phyloP scores from a whole-genome alignment of 2,329 filamentous ascomycete genomes.

The Chaetomiaceae sp. region DNA sequence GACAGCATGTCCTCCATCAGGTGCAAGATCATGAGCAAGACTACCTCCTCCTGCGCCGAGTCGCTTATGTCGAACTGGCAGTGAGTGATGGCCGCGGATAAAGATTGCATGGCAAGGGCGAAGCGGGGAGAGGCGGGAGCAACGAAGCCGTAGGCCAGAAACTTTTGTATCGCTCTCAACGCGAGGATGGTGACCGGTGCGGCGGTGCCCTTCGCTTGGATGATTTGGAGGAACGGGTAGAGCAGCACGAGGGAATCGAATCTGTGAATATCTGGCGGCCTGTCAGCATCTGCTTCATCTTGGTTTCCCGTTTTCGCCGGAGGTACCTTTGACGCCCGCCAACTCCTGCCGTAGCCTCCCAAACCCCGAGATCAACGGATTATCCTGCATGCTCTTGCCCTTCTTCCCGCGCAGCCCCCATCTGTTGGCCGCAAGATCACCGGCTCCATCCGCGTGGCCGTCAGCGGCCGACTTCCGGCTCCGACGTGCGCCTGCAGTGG shows the following conservation, averaged over 20 bases:
- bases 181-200: constrained; percentile 95
- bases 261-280: constrained; percentile 64
- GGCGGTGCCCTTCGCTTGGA: constrained; percentile 91
- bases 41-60: constrained; percentile 89
- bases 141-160: constrained; percentile 92
- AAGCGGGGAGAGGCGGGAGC: constrained; percentile 80
- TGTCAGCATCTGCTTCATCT: constrained; percentile 26
- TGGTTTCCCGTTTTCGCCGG: background rate
- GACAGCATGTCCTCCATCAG: constrained; percentile 99
- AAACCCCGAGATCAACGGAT: constrained; percentile 93
- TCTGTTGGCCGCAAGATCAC: constrained; percentile 65
- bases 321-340: constrained; percentile 71
- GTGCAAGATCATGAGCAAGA: constrained; percentile 87
- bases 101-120: constrained; percentile 84
- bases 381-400: constrained; percentile 95
- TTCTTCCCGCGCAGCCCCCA: constrained; percentile 95
- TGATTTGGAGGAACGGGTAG: constrained; percentile 92
- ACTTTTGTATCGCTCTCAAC: constrained; percentile 89
- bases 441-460: constrained; percentile 38
- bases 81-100: constrained; percentile 93
- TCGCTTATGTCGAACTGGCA: constrained; percentile 97
- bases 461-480: constrained; percentile 39
- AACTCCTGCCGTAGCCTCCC: constrained; percentile 83
- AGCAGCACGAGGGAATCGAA: constrained; percentile 89
- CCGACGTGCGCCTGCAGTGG: constrained; percentile 39